A percentile compares a stretch with the other conserved stretches of the same genome.
These are phyloP conservation scores for Diospyros lotus DNA, from an alignment of 148 eudicot genomes.

Conservation along the genomic window DNA sequence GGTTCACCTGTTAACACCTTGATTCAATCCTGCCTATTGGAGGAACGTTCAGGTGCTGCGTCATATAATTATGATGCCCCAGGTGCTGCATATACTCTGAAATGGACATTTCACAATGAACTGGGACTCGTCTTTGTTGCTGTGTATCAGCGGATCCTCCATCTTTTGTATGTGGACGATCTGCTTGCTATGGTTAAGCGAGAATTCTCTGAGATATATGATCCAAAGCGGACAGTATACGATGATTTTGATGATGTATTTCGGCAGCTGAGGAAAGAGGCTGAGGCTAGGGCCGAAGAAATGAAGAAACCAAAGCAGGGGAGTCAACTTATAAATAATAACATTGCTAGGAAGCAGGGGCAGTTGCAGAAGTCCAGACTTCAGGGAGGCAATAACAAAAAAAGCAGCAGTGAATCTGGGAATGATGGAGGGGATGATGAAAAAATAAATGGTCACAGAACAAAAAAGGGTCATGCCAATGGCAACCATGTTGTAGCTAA, in stretches of 20 bases:
- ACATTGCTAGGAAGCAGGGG: conserved; percentile 55
- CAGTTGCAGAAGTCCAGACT: conserved; percentile 46
- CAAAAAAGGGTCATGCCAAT: conserved; percentile 52
- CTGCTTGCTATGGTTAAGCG: conserved; percentile 83
- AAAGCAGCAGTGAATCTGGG: conserved; percentile 49
- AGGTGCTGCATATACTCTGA: conserved; percentile 80
- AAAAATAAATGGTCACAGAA: conserved; percentile 24
- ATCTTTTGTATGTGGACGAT: conserved; percentile 90
- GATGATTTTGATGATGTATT: conserved; percentile 70
- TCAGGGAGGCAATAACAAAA: conserved; percentile 64
- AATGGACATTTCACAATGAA: conserved; percentile 96
- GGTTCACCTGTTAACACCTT: conserved; percentile 93
- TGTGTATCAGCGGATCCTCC: conserved; percentile 81
- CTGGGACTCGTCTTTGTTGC: conserved; percentile 97
- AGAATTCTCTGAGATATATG: conserved; percentile 77
- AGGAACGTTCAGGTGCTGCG: conserved; percentile 85
- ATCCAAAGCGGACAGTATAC: conserved; percentile 66
- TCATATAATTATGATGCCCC: conserved; percentile 79
- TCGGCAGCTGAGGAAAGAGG: conserved; percentile 87
- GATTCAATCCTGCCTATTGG: conserved; percentile 90
- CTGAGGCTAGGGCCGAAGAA: conserved; percentile 91
- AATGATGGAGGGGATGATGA: conserved; percentile 55
- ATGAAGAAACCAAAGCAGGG: conserved; percentile 73
- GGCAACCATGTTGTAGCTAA: conserved; percentile 30
- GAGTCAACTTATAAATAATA: conserved; percentile 31